These are phyloP conservation scores for Epichloe sibirici DNA, from an alignment of 2,329 filamentous ascomycete species.

Conservation along the genomic window DNA sequence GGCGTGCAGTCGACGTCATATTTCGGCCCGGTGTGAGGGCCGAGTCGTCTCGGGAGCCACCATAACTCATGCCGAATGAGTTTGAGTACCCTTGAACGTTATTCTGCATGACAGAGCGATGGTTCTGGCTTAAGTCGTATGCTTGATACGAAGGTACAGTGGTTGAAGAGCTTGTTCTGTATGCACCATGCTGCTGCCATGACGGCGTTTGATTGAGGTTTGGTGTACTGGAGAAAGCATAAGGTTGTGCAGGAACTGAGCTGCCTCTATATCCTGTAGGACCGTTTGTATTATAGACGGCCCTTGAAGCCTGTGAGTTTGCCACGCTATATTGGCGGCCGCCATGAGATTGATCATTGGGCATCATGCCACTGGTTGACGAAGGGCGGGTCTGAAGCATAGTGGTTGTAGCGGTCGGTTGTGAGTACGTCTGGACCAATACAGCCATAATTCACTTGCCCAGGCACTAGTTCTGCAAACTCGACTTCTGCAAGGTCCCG, in stretches of 20 bases:
- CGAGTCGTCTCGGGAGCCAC: conserved; percentile 41
- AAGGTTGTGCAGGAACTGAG: conserved; percentile 55
- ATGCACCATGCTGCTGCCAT: conserved; percentile 37
- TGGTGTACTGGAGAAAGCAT: conserved; percentile 63
- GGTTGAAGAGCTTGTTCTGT: conserved; percentile 36
- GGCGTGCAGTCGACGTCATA: conserved; percentile 26
- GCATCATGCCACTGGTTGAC: conserved; percentile 37
- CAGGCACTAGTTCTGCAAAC: background rate
- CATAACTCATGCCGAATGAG: conserved; percentile 22
- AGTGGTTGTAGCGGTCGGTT: conserved; percentile 59
- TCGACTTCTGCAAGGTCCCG: background rate
- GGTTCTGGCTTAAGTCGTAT: conserved; percentile 13
- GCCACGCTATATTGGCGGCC: conserved; percentile 37
- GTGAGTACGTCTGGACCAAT: conserved; percentile 69
- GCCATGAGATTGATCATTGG: conserved; percentile 35
- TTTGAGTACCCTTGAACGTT: conserved; percentile 28
- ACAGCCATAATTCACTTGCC: conserved; percentile 56
- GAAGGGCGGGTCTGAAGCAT: conserved; percentile 65
- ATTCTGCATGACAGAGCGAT: conserved; percentile 16
- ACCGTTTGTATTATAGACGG: conserved; percentile 18
- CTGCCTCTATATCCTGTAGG: conserved; percentile 41
- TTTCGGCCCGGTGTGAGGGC: conserved; percentile 30
- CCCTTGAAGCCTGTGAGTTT: conserved; percentile 19
- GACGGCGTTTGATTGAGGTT: conserved; percentile 43
- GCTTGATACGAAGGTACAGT: conserved; percentile 23